Percentiles rank a stretch among this genome's conserved stretches.
Evolutionary conservation across 495 filamentous ascomycete genomes (phyloP).

Genomic region (Lophiotrema nucula): DNA sequence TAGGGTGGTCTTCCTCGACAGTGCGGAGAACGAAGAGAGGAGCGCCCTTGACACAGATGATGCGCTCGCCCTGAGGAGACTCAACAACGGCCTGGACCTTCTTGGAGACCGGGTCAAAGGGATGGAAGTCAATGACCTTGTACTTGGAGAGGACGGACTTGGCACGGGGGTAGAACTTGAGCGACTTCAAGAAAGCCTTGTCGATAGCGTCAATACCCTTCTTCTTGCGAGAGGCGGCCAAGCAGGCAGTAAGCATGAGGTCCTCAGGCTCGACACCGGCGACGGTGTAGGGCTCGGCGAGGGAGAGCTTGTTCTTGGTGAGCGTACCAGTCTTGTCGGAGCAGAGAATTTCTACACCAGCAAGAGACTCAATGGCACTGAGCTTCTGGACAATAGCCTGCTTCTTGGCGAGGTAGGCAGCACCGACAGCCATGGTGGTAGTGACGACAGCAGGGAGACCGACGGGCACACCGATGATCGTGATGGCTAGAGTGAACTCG

Average conservation of each 20-base stretch:
- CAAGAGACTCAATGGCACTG: conserved; percentile 89
- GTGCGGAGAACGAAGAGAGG: conserved; percentile 80
- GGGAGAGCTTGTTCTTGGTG: conserved; percentile 88
- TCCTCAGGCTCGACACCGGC: conserved; percentile 76
- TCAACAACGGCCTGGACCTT: conserved; percentile 84
- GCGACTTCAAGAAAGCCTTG: conserved; percentile 85
- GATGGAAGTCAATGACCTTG: conserved; percentile 75
- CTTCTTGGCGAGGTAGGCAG: conserved; percentile 89
- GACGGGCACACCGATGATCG: conserved; percentile 93
- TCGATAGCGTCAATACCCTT: conserved; percentile 94
- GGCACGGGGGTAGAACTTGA: conserved; percentile 74
- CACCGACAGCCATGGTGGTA: conserved; percentile 95
- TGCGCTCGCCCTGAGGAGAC: conserved; percentile 74
- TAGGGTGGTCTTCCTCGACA: conserved; percentile 74
- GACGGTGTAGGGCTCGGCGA: conserved; percentile 80
- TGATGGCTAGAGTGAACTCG: conserved; percentile 79
- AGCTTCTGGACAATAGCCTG: conserved; percentile 97
- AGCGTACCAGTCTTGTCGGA: conserved; percentile 95
- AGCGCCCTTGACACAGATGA: conserved; percentile 88
- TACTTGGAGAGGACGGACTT: conserved; percentile 74
- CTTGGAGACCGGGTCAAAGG: conserved; percentile 93
- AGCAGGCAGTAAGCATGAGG: conserved; percentile 85
- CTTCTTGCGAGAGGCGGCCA: conserved; percentile 90
- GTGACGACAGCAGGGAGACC: conserved; percentile 95
- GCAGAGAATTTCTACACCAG: conserved; percentile 93